Evolutionary conservation across 2,329 filamentous ascomycete genomes (phyloP).

Genomic region (Colletotrichum spaethianum): DNA sequence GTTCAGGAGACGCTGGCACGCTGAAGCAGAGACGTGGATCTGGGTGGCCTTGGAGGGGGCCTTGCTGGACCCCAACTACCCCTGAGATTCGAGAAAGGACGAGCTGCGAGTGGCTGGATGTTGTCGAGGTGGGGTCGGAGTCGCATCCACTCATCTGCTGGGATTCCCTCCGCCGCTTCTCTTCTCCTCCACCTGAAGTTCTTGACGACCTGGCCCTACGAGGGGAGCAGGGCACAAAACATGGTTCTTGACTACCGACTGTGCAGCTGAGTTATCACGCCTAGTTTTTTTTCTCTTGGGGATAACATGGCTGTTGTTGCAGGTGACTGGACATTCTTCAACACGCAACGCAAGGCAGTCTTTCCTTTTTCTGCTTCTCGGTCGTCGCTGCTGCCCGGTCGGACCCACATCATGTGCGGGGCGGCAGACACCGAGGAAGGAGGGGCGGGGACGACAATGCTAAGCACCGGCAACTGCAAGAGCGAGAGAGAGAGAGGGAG

Average conservation of each 20-base stretch:
- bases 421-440: slow-evolving; percentile 5
- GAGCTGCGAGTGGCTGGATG: slow-evolving; percentile 19
- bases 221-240: neutral
- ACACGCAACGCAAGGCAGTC: neutral
- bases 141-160: neutral
- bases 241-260: neutral
- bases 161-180: slow-evolving; percentile 20
- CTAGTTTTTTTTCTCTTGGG: neutral
- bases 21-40: slow-evolving; percentile 4
- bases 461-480: neutral
- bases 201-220: slow-evolving; percentile 5
- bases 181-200: slow-evolving; percentile 10
- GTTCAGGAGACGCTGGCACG: neutral
- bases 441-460: slow-evolving; percentile 2
- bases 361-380: neutral
- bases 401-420: slow-evolving; percentile 22
- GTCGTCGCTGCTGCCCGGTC: neutral
- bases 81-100: slow-evolving; percentile 16
- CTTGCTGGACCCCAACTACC: slow-evolving; percentile 36
- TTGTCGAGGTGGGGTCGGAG: slow-evolving; percentile 13
- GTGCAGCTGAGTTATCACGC: neutral
- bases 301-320: neutral
- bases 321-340: neutral
- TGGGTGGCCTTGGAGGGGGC: slow-evolving; percentile 1
- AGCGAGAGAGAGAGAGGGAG: neutral